These are phyloP conservation scores for Fusarium palustre DNA, from an alignment of 2,329 filamentous ascomycete genomes.

Conservation along the genomic window DNA sequence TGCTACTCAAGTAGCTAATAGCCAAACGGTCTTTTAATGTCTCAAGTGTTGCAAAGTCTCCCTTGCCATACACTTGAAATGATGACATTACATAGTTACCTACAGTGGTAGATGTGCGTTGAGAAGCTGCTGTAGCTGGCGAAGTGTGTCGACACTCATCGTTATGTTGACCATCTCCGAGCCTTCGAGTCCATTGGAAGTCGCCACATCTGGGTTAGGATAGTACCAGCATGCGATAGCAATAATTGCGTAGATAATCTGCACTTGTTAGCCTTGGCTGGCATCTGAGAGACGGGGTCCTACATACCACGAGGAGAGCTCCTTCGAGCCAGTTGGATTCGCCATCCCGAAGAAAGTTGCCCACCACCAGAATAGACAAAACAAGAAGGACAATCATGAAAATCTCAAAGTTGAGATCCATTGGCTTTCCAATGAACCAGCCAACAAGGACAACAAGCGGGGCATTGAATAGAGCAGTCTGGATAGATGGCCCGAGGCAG, in stretches of 20 bases:
- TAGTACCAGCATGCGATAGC: conserved; percentile 60
- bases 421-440: conserved; percentile 72
- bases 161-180: conserved; percentile 46
- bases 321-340: conserved; percentile 84
- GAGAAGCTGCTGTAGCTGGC: conserved; percentile 46
- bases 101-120: conserved; percentile 28
- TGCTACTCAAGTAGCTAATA: no score
- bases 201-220: conserved; percentile 56
- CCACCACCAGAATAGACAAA: conserved; percentile 79
- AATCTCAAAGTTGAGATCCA: conserved; percentile 80
- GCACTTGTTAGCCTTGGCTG: neutral
- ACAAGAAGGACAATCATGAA: conserved; percentile 81
- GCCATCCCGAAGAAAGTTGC: conserved; percentile 79
- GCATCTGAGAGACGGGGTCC: fast-evolving
- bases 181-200: conserved; percentile 48
- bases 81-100: neutral
- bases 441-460: conserved; percentile 78
- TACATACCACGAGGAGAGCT: conserved; percentile 70
- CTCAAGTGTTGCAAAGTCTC: neutral
- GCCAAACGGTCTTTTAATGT: no score
- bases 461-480: conserved; percentile 80
- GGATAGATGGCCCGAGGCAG: conserved; percentile 78
- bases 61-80: neutral
- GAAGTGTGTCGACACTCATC: conserved; percentile 48
- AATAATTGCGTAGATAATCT: conserved; percentile 58